Percentiles rank a stretch among this genome's conserved stretches.
These are phyloP conservation scores for Pseudodiploospora longispora DNA, from an alignment of 2,329 filamentous ascomycete genomes.

Conservation along the genomic window DNA sequence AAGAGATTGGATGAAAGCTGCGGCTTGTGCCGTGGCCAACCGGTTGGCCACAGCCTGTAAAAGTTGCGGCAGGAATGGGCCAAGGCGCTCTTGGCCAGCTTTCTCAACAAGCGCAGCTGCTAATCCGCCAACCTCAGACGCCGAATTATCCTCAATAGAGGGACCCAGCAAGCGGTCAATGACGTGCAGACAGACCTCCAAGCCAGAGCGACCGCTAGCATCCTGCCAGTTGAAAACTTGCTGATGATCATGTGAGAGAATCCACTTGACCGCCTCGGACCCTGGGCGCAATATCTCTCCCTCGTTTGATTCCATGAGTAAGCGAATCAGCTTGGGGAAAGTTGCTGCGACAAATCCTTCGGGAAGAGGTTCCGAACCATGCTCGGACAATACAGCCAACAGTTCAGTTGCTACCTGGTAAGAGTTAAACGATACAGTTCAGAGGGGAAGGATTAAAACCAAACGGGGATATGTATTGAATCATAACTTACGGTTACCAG, in stretches of 20 bases:
- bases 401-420: slow-evolving; percentile 70
- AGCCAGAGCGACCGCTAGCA: slow-evolving; percentile 67
- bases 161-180: slow-evolving; percentile 84
- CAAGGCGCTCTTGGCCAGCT: slow-evolving; percentile 82
- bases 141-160: slow-evolving; percentile 81
- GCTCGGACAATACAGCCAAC: slow-evolving; percentile 69
- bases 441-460: slow-evolving; percentile 1
- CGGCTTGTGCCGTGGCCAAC: slow-evolving; percentile 72
- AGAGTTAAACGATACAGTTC: slow-evolving; percentile 13
- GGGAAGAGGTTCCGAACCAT: slow-evolving; percentile 78
- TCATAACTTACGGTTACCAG: slow-evolving; percentile 57
- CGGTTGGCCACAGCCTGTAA: slow-evolving; percentile 82
- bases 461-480: too few relatives aligned
- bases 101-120: slow-evolving; percentile 94
- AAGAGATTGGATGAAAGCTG: slow-evolving; percentile 88
- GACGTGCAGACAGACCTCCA: slow-evolving; percentile 84
- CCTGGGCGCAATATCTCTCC: slow-evolving; percentile 82
- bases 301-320: slow-evolving; percentile 78
- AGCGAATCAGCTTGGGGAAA: slow-evolving; percentile 76
- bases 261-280: slow-evolving; percentile 78
- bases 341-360: slow-evolving; percentile 76
- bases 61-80: slow-evolving; percentile 81
- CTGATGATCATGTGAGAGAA: slow-evolving; percentile 80
- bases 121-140: slow-evolving; percentile 90
- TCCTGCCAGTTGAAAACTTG: slow-evolving; percentile 87